Evolutionary conservation across 225 moss, liverwort and hornwort genomes (phyloP).

Genomic region (Ulota crispa): DNA sequence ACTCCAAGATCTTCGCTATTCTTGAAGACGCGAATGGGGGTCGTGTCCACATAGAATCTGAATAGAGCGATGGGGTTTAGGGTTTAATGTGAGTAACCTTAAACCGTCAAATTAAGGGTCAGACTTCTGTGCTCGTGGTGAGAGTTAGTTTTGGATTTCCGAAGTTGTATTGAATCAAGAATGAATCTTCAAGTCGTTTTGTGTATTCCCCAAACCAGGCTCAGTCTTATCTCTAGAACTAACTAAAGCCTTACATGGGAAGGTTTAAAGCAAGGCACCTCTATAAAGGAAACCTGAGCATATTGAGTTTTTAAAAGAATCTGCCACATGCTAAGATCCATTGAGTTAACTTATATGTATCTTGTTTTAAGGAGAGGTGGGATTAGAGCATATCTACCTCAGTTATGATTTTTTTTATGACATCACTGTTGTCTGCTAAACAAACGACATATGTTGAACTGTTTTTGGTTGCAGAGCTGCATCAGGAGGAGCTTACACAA

Average conservation of each 20-base stretch:
- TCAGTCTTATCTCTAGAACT: background rate
- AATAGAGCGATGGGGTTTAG: slow-evolving; percentile 6
- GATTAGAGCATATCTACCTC: no score
- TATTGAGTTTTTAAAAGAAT: background rate
- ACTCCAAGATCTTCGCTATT: slow-evolving; percentile 58
- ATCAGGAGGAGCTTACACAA: slow-evolving; percentile 39
- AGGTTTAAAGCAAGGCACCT: background rate
- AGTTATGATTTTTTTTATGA: background rate
- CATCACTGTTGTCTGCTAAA: background rate
- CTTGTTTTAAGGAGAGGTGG: background rate
- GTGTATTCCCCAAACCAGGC: background rate
- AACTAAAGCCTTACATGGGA: background rate
- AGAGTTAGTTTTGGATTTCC: background rate
- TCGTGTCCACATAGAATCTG: slow-evolving; percentile 66
- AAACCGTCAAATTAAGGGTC: background rate
- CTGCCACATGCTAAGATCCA: no score
- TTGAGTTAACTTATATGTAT: background rate
- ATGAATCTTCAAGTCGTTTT: background rate
- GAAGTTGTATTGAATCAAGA: background rate
- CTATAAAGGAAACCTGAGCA: background rate
- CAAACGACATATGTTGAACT: background rate
- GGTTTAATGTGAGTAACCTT: background rate
- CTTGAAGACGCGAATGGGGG: slow-evolving; percentile 57
- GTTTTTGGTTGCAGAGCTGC: slow-evolving; percentile 2
- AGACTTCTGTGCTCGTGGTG: background rate